Base-by-base conservation (phyloP, 306 rosid species). In the Malus fusca region DNA sequence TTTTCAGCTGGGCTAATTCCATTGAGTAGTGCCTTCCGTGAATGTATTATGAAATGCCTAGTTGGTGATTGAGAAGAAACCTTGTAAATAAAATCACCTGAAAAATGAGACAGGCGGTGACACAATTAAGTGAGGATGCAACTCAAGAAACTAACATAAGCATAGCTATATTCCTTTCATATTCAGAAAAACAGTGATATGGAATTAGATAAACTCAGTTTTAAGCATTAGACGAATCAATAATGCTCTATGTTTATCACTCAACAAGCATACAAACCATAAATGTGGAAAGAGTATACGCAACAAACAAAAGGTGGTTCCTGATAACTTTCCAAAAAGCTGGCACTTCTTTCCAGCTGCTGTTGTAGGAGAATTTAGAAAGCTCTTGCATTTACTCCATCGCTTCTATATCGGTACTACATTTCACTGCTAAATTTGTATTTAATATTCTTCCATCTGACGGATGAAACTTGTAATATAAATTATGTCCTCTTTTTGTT, bases 1-100 rank as follows among this genome's bases (percentile, higher is more conserved):
- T 95, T 95, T 84, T 95, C 98, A 84, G 98, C 93, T 35, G 98
- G 98, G 81, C 87, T 95, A 63, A 95, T 83, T 84, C 98, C 98
- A 74, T 90, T 95, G 61, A 95, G 93, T 76, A 95, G 84, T 67
- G 97, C 98, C 83, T 92, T 95, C 79, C 98, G 90, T 8, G 98
- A 95, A 83, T 95, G 98, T 65, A 95, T 85, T 68, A 92, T 75
- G 63, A 95, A 95, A 84, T 95, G 98, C 87, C 85, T 90, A 58
- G 97, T 72, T 75, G 98, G 98, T 61, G 98, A 95, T 69, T 72
- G 75, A 77, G 98, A 92, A 80, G 98, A 92, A 78, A 95, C 98
- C 89, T 89, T 90, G 91, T 95, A 90, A 77, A 95, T 78, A 78
- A 95, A 95, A 82, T 92, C 98, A 87, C 98, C 98, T 95, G 89